Evolutionary conservation across 1,284 basidiomycete genomes (phyloP), one percentile per base, ranked within the genome.

Genomic region (Boletus mariae): DNA sequence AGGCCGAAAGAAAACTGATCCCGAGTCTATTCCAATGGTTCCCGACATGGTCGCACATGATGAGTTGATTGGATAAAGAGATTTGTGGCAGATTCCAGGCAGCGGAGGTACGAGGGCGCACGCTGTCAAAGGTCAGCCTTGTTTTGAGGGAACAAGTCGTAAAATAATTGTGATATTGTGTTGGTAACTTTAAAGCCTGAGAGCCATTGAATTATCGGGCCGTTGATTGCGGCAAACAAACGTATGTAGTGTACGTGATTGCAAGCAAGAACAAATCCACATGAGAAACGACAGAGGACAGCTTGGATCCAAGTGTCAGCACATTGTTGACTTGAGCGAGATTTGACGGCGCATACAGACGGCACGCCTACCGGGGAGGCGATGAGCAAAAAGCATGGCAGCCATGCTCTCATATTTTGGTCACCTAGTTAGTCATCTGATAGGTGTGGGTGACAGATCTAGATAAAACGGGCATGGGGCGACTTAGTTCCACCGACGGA

Each of bases 171-270:
- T 49, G 40, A 41, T 34, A 41, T 45, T 54, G 50, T 45, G 46
- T 48, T 50, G 54, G 59, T 47, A 50, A 65, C 55, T 52, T 51
- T 56, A 58, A 55, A 57, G 61, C 62, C 54, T 67, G 66, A 58
- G 67, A 64, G 57, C 13, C 26, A 46, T 47, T 41, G 48, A 49
- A 26, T 32, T 31, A 20, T 25, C 53, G 63, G 61, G 54, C 54
- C 47, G 45, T 49, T 48, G 45, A 31, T 46, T 38, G 37, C 9
- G 49, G 54, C 48, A 51, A 50, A 47, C 37, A 67, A 49, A 38
- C 40, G 44, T 28, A 48, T 51, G 47, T 23, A 47, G 32, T 55
- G 54, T 67, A 67, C 66, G 66, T 71, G 57, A 67, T 68, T 28
- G 51, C 41, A 54, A 44, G 62, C 51, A 56, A 40, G 46, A 49